Conservation (phyloP, 352 stramenopile species). For the Pythium sp. region DNA sequence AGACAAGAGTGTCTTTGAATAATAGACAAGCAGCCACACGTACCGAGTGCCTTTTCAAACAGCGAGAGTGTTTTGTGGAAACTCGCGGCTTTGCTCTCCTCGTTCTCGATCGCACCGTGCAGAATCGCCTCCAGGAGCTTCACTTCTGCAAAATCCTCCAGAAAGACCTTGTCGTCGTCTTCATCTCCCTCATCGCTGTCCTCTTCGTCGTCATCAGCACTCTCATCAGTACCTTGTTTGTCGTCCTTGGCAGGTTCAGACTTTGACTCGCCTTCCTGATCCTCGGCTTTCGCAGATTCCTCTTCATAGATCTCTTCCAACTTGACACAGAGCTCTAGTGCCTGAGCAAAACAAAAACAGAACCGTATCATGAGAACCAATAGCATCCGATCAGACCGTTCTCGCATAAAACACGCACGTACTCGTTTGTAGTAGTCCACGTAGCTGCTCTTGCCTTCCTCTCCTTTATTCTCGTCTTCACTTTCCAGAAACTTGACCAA, state of each 20-base stretch:
- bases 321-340: slow-evolving; percentile 25
- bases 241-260: not conserved
- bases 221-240: slow-evolving; percentile 6
- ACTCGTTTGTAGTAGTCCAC: slow-evolving; percentile 22
- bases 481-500: slow-evolving; percentile 55
- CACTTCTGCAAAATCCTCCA: slow-evolving; percentile 47
- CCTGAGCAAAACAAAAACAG: slow-evolving; percentile 9
- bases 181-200: slow-evolving; percentile 23
- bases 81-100: slow-evolving; percentile 20
- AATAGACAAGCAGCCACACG: not conserved
- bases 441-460: not conserved
- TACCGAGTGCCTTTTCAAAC: slow-evolving; percentile 56
- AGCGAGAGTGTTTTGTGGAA: slow-evolving; percentile 51
- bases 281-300: slow-evolving; percentile 17
- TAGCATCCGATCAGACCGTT: not conserved
- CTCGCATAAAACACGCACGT: not conserved
- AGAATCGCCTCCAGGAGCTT: slow-evolving; percentile 70
- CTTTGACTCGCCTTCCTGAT: not conserved
- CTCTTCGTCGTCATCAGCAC: not conserved
- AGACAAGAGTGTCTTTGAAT: not conserved
- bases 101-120: slow-evolving; percentile 37
- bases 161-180: slow-evolving; percentile 45
- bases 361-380: not conserved
- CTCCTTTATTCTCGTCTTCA: slow-evolving; percentile 4
- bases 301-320: slow-evolving; percentile 41